A percentile compares a stretch with the other conserved stretches of the same genome.
Conservation (phyloP, 1,284 basidiomycete genomes). For the Cystobasidium sp. region DNA sequence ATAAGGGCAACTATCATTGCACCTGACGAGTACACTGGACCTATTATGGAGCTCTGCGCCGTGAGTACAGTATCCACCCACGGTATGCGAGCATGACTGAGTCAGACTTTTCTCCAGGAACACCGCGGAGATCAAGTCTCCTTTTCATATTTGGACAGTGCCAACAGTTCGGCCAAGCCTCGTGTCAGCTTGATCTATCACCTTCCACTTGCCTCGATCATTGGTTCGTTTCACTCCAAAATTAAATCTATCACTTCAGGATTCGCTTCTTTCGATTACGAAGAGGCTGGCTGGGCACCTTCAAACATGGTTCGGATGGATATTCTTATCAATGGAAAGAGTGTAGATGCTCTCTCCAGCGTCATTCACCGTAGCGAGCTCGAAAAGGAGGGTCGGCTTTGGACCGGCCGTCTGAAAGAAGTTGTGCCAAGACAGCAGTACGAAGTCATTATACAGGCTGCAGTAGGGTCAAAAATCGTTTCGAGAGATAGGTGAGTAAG, state of each 20-base stretch:
- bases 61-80: constrained; percentile 35
- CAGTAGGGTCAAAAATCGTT: constrained; percentile 81
- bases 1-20: constrained; percentile 52
- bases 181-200: constrained; percentile 78
- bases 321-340: constrained; percentile 81
- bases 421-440: constrained; percentile 91
- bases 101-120: constrained; percentile 31
- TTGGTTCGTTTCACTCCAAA: constrained; percentile 89
- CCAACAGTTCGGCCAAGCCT: constrained; percentile 48
- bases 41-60: constrained; percentile 87
- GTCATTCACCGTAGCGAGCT: constrained; percentile 74
- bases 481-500: constrained; percentile 71
- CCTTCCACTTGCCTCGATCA: constrained; percentile 75
- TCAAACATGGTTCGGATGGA: constrained; percentile 81
- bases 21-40: constrained; percentile 52
- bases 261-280: constrained; percentile 64
- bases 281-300: constrained; percentile 85
- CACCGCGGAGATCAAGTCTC: constrained; percentile 53
- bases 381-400: constrained; percentile 71
- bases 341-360: constrained; percentile 84
- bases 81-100: neutral
- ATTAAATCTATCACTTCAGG: constrained; percentile 65
- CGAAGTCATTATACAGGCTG: constrained; percentile 68
- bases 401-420: constrained; percentile 85
- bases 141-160: constrained; percentile 50